A percentile compares a stretch with the other conserved stretches of the same genome.
These are phyloP conservation scores for Colletotrichum falcatum DNA, from an alignment of 2,329 filamentous ascomycete species.

Conservation along the genomic window DNA sequence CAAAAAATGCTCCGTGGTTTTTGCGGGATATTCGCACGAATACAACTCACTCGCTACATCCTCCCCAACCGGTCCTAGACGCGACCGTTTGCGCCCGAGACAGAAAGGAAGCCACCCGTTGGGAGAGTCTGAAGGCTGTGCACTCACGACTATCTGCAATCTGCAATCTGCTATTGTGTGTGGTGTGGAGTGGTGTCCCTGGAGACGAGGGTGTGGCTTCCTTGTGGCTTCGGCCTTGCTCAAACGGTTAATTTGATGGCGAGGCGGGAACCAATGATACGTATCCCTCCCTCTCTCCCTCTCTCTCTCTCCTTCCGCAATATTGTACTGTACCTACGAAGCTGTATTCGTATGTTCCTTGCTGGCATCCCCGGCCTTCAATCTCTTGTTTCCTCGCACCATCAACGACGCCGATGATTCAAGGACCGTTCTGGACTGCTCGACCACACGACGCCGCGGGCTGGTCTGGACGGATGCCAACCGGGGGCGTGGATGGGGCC, in stretches of 20 bases:
- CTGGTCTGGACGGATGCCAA: conserved; percentile 32
- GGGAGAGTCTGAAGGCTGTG: not conserved
- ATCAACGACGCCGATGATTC: conserved; percentile 11
- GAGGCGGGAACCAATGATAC: conserved; percentile 5
- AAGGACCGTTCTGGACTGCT: conserved; percentile 34
- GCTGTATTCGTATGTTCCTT: no score
- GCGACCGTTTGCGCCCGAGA: not conserved
- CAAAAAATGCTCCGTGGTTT: not conserved
- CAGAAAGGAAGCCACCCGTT: conserved; percentile 1
- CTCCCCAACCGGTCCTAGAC: not conserved
- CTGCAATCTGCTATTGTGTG: no score
- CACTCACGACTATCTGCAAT: no score
- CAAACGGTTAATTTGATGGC: conserved; percentile 11
- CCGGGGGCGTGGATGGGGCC: conserved; percentile 22
- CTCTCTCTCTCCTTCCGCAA: conserved; percentile 4
- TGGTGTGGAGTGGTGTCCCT: not conserved
- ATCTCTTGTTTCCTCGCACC: conserved; percentile 38
- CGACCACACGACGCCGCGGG: conserved; percentile 27
- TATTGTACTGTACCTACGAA: not conserved
- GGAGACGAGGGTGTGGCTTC: not conserved
- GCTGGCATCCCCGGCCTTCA: conserved; percentile 33
- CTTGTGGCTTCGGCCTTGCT: not conserved
- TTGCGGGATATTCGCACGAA: not conserved
- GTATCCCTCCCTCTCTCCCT: not conserved
- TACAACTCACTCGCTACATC: not conserved